Evolutionary conservation across 345 rosid species (phyloP).

Genomic region (Ceriops decandra): DNA sequence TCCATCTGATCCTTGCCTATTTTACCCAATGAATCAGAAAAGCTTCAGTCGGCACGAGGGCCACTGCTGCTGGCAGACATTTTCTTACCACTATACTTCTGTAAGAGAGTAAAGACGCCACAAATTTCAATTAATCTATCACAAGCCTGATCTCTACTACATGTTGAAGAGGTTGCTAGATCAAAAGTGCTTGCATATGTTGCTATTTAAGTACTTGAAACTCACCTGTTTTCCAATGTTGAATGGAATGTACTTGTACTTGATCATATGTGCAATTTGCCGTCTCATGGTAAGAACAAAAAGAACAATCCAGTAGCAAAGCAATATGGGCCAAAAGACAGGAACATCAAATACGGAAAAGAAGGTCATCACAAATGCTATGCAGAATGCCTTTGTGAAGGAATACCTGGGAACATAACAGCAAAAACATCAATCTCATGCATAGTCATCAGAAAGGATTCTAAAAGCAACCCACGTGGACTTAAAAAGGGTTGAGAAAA

Average conservation of each 20-base stretch:
- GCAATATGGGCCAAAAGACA: constrained; percentile 87
- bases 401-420: constrained; percentile 59
- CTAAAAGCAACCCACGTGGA: not conserved
- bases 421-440: constrained; percentile 11
- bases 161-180: too few species aligned
- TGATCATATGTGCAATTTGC: constrained; percentile 87
- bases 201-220: not conserved
- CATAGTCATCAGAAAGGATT: not conserved
- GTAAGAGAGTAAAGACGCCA: constrained; percentile 1
- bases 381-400: constrained; percentile 72
- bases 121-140: not conserved
- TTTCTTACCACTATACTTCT: constrained; percentile 58
- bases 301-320: constrained; percentile 79
- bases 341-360: constrained; percentile 80
- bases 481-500: not conserved
- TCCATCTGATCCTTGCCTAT: constrained; percentile 21
- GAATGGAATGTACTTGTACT: constrained; percentile 79
- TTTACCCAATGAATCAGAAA: constrained; percentile 8
- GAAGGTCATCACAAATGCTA: constrained; percentile 82
- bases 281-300: constrained; percentile 84
- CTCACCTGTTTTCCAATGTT: constrained; percentile 80
- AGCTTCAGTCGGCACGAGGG: constrained; percentile 50
- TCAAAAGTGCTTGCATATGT: not conserved
- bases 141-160: too few species aligned
- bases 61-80: constrained; percentile 52